Evolutionary conservation across 2,329 filamentous ascomycete species (phyloP), one percentile per base, ranked within the genome.

Genomic region (Fonsecaea erecta): DNA sequence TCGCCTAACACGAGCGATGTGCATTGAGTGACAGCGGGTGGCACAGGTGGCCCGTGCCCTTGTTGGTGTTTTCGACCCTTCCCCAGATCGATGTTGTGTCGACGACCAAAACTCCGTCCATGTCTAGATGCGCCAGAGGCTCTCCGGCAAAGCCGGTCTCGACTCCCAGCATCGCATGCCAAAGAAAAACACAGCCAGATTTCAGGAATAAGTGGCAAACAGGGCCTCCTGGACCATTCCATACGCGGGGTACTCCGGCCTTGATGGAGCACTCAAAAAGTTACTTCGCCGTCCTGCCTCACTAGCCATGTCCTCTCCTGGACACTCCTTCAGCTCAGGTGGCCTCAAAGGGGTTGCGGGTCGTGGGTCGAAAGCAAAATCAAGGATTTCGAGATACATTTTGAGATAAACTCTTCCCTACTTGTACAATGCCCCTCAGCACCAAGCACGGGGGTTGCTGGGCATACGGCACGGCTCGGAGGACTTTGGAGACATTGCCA

Each of bases 1-100:
- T 58, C 55, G 40, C 26, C 40, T 58, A 34, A 18, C 26, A 48
- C 24, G 24, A 58, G 55, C 40, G 55, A 58, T 26, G 55, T n/a
- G 55, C 40, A 34, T 30, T 40, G 37, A 32, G 40, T 30, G 26
- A 58, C 37, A 18, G 40, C 9, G 43, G 43, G 21, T 48, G 43
- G 21, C 43, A 48, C 9, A 4, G 18, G 43, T 48, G 43, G 43
- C 43, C 43, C 43, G 18, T 48, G 43, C 18, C 12, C 43, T 14
- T 48, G 43, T 48, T 48, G 2, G 18, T 24, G 8, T 48, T 24
- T 24, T 24, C 18, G 26, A 16, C 7, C 21, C 9, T 21, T 12
- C 21, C 43, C 43, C 43, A 16, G 43, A 14, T 48, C 21, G 43
- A 9, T 48, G 43, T 14, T 26, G 37, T n/a, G 4, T 48, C 18